phyloP scores from a whole-genome alignment of 1,284 basidiomycete genomes.

The Ceraceosorus guamensis region DNA sequence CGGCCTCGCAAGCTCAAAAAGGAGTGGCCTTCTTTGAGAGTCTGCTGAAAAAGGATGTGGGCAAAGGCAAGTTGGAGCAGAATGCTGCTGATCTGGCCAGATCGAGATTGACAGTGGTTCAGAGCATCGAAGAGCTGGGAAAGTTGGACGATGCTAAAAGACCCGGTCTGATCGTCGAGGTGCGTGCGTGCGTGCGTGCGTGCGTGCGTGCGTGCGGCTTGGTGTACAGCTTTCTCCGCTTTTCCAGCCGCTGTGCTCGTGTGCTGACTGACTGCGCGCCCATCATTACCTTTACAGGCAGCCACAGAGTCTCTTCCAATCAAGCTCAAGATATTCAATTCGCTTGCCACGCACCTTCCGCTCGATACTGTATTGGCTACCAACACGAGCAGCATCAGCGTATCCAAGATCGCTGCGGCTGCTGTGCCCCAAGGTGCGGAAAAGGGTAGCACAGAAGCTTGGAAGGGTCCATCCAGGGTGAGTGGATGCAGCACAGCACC shows the following conservation, averaged over 20 bases:
- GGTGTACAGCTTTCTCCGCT: background rate
- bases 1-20: slow-evolving; percentile 59
- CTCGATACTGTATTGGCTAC: slow-evolving; percentile 75
- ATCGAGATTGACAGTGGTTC: slow-evolving; percentile 17
- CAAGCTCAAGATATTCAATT: slow-evolving; percentile 71
- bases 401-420: slow-evolving; percentile 78
- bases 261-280: background rate
- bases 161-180: slow-evolving; percentile 84
- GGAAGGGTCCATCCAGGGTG: slow-evolving; percentile 24
- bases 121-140: slow-evolving; percentile 22
- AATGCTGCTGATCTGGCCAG: slow-evolving; percentile 67
- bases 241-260: background rate
- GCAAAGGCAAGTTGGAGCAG: slow-evolving; percentile 68
- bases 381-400: slow-evolving; percentile 89
- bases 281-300: slow-evolving; percentile 57
- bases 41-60: slow-evolving; percentile 77
- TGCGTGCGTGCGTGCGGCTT: no score
- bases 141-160: slow-evolving; percentile 54
- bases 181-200: no score
- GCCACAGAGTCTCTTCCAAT: slow-evolving; percentile 76
- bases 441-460: slow-evolving; percentile 21
- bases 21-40: slow-evolving; percentile 62
- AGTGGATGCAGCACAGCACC: slow-evolving; percentile 3
- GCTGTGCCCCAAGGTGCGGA: slow-evolving; percentile 28
- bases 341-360: slow-evolving; percentile 63